Percentiles rank a stretch among this genome's conserved stretches.
Evolutionary conservation across 345 rosid genomes (phyloP).

Genomic region (Ricinus communis): DNA sequence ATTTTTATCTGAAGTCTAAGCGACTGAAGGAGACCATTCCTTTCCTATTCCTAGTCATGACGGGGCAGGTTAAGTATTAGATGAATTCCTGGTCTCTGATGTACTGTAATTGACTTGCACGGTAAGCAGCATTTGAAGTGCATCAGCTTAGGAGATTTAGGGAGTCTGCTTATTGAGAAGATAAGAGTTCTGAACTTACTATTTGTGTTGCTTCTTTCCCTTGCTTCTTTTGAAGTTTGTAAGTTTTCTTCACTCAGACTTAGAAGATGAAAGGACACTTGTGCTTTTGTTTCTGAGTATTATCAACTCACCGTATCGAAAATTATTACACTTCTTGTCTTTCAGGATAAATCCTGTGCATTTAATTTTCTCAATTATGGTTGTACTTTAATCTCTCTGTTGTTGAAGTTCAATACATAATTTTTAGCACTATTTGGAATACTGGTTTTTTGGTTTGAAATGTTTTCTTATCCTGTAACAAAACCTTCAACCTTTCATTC

Average conservation of each 20-base stretch:
- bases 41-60: background rate
- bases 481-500: background rate
- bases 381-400: too few species aligned
- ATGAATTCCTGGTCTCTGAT: background rate
- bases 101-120: background rate
- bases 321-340: too few species aligned
- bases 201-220: background rate
- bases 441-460: background rate
- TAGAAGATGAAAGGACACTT: too few species aligned
- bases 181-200: background rate
- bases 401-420: too few species aligned
- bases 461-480: background rate
- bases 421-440: too few species aligned
- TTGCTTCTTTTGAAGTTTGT: background rate
- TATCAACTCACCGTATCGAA: too few species aligned
- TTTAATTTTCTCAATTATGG: background rate
- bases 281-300: too few species aligned
- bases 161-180: background rate
- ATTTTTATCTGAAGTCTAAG: background rate
- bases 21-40: background rate
- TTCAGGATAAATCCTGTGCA: too few species aligned
- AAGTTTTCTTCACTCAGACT: too few species aligned
- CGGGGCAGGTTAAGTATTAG: background rate
- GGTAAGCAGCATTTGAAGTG: background rate
- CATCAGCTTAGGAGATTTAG: background rate